These are phyloP conservation scores for Martiniozyma abietophila DNA, from an alignment of 805 yeast genomes.

Conservation along the genomic window DNA sequence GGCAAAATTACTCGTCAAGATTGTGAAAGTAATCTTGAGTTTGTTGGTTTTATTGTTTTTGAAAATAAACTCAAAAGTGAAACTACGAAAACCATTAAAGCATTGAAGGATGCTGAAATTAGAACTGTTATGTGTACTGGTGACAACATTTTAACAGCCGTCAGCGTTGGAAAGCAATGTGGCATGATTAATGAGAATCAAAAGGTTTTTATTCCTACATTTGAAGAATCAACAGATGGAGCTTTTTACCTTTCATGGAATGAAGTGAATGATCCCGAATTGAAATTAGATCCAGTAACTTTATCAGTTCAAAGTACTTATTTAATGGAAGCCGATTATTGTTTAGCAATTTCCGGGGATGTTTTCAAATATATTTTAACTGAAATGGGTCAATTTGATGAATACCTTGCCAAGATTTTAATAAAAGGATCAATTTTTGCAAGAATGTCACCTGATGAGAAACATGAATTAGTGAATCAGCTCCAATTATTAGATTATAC, in stretches of 20 bases:
- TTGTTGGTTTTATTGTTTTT: constrained; percentile 84
- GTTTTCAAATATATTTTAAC: constrained; percentile 71
- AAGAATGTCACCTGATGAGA: constrained; percentile 98
- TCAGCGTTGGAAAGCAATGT: constrained; percentile 86
- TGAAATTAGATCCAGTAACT: constrained; percentile 55
- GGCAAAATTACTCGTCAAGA: constrained; percentile 48
- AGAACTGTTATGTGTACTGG: constrained; percentile 97
- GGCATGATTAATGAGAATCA: constrained; percentile 41
- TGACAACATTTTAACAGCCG: constrained; percentile 88
- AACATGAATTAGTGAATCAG: constrained; percentile 88
- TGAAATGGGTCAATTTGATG: constrained; percentile 32
- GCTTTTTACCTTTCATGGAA: constrained; percentile 67
- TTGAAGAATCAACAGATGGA: constrained; percentile 28
- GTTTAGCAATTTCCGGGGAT: constrained; percentile 88
- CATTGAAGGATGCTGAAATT: constrained; percentile 58
- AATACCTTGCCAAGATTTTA: constrained; percentile 46
- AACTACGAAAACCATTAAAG: constrained; percentile 50
- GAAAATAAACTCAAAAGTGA: constrained; percentile 80
- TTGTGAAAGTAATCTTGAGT: constrained; percentile 60
- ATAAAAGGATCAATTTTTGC: constrained; percentile 77
- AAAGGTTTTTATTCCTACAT: constrained; percentile 54
- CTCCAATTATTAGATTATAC: constrained; percentile 80
- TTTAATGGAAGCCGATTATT: constrained; percentile 40
- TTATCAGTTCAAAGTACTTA: too few relatives aligned
- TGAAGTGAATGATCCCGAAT: constrained; percentile 50